Evolutionary conservation across 306 rosid genomes (phyloP), one percentile per base, ranked within the genome.

Genomic region (Astragalus membranaceus): DNA sequence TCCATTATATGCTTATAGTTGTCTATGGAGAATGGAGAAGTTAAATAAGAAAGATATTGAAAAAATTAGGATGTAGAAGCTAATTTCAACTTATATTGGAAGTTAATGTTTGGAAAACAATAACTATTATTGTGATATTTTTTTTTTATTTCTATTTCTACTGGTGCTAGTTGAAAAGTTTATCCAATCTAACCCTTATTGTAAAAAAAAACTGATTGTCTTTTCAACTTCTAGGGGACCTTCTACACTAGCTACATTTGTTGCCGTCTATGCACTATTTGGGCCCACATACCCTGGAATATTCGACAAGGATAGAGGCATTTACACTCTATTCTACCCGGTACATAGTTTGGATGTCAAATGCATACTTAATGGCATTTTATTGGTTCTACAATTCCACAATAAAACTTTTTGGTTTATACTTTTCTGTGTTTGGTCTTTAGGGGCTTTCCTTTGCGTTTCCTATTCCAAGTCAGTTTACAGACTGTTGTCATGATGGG

Each of bases 391-490:
- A 33, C 55, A 39, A 10, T 10, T 48, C 55, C 30, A 10, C 13
- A 17, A 26, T 7, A 66, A 33, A 47, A 5, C 15, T 62, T 74
- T 74, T 33, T 64, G 53, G 4, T 59, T 64, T 66, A 13, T 50
- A 49, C 30, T 65, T 70, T 61, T 53, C 64, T 39, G n/a, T 72
- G 59, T 70, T 80, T 70, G 16, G 53, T 73, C 64, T 69, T 13
- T 50, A 94, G 99, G 99, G 99, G 42, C 97, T 94, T 63, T 94
- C 97, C 8, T 94, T 94, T 89, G 92, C 96, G 30, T 94, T 94
- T 87, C 97, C 99, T 67, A 94, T 94, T 76, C 99, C 99, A 6
- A 83, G 86, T 80, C 99, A 94, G 83, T 91, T 91, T 79, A 74
- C 89, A 32, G 91, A 91, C 47, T 89, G 95, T 79, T 89, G 88